Evolutionary conservation across 1,284 basidiomycete genomes (phyloP), one percentile per base, ranked within the genome.

Genomic region (Inonotus obliquus): DNA sequence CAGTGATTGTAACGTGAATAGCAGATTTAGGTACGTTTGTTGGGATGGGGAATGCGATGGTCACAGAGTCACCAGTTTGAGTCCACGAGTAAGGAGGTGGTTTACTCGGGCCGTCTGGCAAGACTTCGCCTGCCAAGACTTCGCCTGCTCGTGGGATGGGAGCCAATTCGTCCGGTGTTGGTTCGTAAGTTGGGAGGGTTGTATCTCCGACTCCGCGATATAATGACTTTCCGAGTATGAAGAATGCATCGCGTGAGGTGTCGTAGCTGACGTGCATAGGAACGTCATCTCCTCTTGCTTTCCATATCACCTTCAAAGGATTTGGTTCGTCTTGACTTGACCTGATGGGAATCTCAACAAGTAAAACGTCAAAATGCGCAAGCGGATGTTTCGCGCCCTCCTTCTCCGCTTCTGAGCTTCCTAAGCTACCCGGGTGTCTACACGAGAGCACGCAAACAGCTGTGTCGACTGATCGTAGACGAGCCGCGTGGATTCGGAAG

Each of bases 51-150:
- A 98, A 88, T 0, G 86, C 87, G 62, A 98, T 73, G 0, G 92
- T 94, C 44, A 98, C 76, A 0, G 89, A 85, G 69, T 94, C 91
- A 1, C 83, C 72, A 2, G 89, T 89, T 71, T 98, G 96, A 0
- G 86, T 92, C 96, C 96, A 98, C 0, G 91, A 91, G 73, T 94
- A 97, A 0, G 92, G 89, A 19, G 83, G 83, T 5, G 85, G 87
- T 65, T 78, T 83, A 6, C 69, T 53, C 70, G 70, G 19, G 1
- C 58, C 37, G 25, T 67, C 67, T 66, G 83, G 81, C 32, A 85
- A 72, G 63, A 75, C 76, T 70, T 90, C 88, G 58, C 75, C 79
- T 10, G 74, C 70, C 32, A 85, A 72, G 63, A 75, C 76, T 70
- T 90, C 88, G 58, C 75, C 79, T 10, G 74, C 70, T 57, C 83